Evolutionary conservation across 169 alveolate genomes (phyloP).

Genomic region (Neospora caninum): DNA sequence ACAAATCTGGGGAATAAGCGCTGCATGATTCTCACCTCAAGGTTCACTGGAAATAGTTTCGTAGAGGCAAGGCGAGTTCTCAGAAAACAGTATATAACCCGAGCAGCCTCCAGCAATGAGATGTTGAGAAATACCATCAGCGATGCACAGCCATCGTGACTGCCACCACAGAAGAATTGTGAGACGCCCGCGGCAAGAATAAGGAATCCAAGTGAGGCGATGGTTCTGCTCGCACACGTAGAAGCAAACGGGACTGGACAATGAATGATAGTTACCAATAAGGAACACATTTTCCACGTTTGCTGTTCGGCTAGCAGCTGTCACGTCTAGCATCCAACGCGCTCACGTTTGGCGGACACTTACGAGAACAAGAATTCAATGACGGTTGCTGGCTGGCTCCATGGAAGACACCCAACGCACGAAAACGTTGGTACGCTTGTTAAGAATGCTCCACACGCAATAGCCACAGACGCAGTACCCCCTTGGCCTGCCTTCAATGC

Average conservation of each 20-base stretch:
- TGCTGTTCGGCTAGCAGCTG: neutral
- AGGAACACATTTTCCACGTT: neutral
- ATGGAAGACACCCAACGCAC: neutral
- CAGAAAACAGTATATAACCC: neutral
- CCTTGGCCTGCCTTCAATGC: neutral
- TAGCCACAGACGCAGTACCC: neutral
- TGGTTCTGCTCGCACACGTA: neutral
- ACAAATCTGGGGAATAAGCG: neutral
- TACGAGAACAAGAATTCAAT: neutral
- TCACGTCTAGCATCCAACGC: neutral
- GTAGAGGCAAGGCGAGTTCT: neutral
- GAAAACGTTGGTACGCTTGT: neutral
- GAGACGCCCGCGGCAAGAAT: neutral
- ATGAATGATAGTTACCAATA: neutral
- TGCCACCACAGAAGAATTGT: neutral
- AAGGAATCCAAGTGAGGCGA: neutral
- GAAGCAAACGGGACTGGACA: neutral
- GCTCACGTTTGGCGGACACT: neutral
- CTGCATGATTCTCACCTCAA: neutral
- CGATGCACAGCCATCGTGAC: neutral
- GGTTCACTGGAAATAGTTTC: neutral
- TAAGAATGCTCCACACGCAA: neutral
- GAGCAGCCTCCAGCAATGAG: neutral
- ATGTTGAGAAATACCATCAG: neutral
- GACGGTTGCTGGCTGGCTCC: neutral